A percentile compares a stretch with the other conserved stretches of the same genome.
phyloP scores from a whole-genome alignment of 2,329 filamentous ascomycete species.

The Metarhizium guizhouense region DNA sequence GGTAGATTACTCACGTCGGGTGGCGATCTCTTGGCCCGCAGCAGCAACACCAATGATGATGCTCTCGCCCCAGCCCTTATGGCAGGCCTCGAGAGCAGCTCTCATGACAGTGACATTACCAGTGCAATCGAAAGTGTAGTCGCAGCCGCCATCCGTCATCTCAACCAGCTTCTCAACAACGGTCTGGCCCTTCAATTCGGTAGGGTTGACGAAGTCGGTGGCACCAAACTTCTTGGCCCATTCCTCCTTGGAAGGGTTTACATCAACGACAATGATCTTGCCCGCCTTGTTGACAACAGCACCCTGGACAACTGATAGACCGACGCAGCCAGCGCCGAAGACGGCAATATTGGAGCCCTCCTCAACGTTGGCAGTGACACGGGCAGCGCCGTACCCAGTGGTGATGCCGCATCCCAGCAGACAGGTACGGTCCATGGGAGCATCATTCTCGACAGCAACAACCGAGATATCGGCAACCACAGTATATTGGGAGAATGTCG shows the following conservation, averaged over 20 bases:
- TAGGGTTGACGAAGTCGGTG: slow-evolving; percentile 94
- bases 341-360: slow-evolving; percentile 82
- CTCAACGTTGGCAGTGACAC: slow-evolving; percentile 87
- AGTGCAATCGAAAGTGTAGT: slow-evolving; percentile 99
- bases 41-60: slow-evolving; percentile 97
- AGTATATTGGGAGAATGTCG: slow-evolving; percentile 97
- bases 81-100: slow-evolving; percentile 89
- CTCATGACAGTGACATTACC: slow-evolving; percentile 96
- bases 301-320: slow-evolving; percentile 90
- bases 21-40: slow-evolving; percentile 90
- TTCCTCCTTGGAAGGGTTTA: slow-evolving; percentile 84
- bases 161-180: slow-evolving; percentile 91
- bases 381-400: slow-evolving; percentile 91
- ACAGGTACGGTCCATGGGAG: slow-evolving; percentile 92
- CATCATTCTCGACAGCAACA: slow-evolving; percentile 81
- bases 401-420: slow-evolving; percentile 97
- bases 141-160: slow-evolving; percentile 95
- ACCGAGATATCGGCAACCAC: slow-evolving; percentile 98
- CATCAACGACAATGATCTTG: slow-evolving; percentile 64
- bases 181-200: slow-evolving; percentile 65
- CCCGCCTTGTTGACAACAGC: slow-evolving; percentile 74
- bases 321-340: slow-evolving; percentile 94
- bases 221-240: slow-evolving; percentile 94
- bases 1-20: slow-evolving; percentile 63
- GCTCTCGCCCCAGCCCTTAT: slow-evolving; percentile 98